These are phyloP conservation scores for Torrubiellomyces zombiae DNA, from an alignment of 2,329 filamentous ascomycete species.

Conservation along the genomic window DNA sequence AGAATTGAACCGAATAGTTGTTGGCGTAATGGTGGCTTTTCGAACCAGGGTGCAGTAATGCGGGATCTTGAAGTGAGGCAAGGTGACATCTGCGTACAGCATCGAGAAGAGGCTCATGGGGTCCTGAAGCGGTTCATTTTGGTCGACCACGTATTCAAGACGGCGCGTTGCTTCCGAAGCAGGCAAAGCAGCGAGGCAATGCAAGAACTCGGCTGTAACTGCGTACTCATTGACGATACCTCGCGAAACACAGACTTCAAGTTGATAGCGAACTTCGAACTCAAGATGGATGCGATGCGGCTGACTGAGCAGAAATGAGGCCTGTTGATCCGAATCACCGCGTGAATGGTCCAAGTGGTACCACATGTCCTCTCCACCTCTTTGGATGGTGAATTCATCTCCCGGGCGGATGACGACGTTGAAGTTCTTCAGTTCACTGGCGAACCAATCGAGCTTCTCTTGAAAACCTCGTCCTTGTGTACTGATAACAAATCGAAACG, in stretches of 20 bases:
- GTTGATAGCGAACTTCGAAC: conserved; percentile 69
- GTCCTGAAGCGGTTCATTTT: conserved; percentile 43
- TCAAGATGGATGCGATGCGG: conserved; percentile 25
- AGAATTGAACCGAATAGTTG: conserved; percentile 60
- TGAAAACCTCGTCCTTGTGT: conserved; percentile 8
- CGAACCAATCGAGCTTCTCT: conserved; percentile 19
- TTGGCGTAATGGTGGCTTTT: conserved; percentile 69
- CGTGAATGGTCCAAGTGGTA: conserved; percentile 12
- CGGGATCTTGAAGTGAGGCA: conserved; percentile 38
- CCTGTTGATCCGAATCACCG: conserved; percentile 6
- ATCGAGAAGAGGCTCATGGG: conserved; percentile 57
- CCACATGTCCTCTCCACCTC: conserved; percentile 12
- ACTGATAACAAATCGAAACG: conserved; percentile 31
- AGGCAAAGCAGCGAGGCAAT: conserved; percentile 31
- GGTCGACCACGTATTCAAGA: conserved; percentile 58
- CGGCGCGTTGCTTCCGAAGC: conserved; percentile 41
- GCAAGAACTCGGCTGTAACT: conserved; percentile 50
- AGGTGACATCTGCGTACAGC: conserved; percentile 28
- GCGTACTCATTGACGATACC: conserved; percentile 61
- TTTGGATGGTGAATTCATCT: conserved; percentile 22
- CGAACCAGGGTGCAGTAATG: conserved; percentile 59
- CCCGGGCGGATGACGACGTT: conserved; percentile 41
- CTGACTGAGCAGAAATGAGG: conserved; percentile 12
- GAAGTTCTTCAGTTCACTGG: conserved; percentile 47
- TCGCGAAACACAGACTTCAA: conserved; percentile 84